Conservation (phyloP, 129 eudicot genomes). For the Logfia minima region DNA sequence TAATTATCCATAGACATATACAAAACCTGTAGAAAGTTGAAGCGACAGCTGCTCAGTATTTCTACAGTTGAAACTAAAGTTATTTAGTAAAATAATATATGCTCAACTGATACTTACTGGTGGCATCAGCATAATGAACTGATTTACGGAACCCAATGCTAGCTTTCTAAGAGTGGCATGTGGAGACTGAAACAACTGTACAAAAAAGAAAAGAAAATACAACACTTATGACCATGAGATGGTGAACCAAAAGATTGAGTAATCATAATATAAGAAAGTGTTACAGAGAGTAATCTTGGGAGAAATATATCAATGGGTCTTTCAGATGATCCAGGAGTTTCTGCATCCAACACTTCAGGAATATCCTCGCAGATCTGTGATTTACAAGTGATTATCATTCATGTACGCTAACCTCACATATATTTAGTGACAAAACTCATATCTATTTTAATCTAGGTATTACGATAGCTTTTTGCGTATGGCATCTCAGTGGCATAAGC, state of each 20-base stretch:
- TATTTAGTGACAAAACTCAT: not conserved
- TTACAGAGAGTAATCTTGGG: conserved; percentile 78
- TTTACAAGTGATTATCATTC: conserved; percentile 10
- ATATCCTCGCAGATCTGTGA: conserved; percentile 91
- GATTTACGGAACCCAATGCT: conserved; percentile 83
- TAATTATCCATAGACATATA: conserved; percentile 83
- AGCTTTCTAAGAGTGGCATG: conserved; percentile 75
- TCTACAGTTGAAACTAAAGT: conserved; percentile 15
- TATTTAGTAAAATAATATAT: conserved; percentile 6
- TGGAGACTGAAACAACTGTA: conserved; percentile 88
- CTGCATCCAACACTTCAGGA: conserved; percentile 87
- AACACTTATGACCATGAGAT: conserved; percentile 10
- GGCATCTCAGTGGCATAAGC: not conserved
- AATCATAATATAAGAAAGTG: conserved; percentile 13
- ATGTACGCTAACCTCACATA: not conserved
- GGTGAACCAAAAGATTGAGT: not conserved
- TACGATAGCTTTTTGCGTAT: not conserved
- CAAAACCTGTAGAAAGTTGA: conserved; percentile 50
- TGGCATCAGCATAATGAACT: conserved; percentile 95
- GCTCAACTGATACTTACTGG: conserved; percentile 53
- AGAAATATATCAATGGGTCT: conserved; percentile 84
- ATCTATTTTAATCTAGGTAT: not conserved
- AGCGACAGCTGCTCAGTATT: conserved; percentile 13
- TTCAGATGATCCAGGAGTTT: conserved; percentile 84
- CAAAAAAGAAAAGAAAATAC: not conserved